phyloP scores from a whole-genome alignment of 2,329 filamentous ascomycete genomes.

The Lizonia empirigonia region DNA sequence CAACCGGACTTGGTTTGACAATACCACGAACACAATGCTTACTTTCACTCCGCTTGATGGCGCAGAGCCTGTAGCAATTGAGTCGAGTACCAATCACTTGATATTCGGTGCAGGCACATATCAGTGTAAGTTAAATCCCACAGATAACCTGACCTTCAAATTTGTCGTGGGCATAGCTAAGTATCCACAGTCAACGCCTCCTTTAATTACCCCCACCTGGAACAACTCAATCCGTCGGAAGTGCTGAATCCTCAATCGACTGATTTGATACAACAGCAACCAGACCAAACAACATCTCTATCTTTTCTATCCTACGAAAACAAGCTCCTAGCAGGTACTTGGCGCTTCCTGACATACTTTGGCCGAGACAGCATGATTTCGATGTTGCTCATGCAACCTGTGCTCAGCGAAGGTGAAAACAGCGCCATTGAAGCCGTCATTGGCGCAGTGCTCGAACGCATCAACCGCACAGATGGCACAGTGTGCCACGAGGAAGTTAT shows the following conservation, averaged over 20 bases:
- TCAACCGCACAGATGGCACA: slow-evolving; percentile 64
- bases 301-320: slow-evolving; percentile 68
- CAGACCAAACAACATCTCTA: slow-evolving; percentile 58
- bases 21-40: slow-evolving; percentile 62
- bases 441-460: slow-evolving; percentile 63
- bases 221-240: slow-evolving; percentile 57
- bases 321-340: slow-evolving; percentile 68
- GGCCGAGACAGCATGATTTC: slow-evolving; percentile 69
- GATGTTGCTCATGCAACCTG: slow-evolving; percentile 61
- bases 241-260: slow-evolving; percentile 58
- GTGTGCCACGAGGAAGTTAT: slow-evolving; percentile 70
- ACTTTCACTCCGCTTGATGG: slow-evolving; percentile 48
- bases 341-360: slow-evolving; percentile 71
- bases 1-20: slow-evolving; percentile 66
- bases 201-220: slow-evolving; percentile 67
- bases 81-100: slow-evolving; percentile 30
- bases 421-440: slow-evolving; percentile 67
- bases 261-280: slow-evolving; percentile 53
- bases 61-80: slow-evolving; percentile 46
- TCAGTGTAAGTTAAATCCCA: slow-evolving; percentile 38
- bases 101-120: slow-evolving; percentile 62
- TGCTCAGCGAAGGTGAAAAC: slow-evolving; percentile 61
- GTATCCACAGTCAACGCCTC: slow-evolving; percentile 55
- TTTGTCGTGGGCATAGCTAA: not conserved
- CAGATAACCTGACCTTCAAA: not conserved